phyloP scores from a whole-genome alignment of 345 rosid species.

The Excoecaria agallocha region DNA sequence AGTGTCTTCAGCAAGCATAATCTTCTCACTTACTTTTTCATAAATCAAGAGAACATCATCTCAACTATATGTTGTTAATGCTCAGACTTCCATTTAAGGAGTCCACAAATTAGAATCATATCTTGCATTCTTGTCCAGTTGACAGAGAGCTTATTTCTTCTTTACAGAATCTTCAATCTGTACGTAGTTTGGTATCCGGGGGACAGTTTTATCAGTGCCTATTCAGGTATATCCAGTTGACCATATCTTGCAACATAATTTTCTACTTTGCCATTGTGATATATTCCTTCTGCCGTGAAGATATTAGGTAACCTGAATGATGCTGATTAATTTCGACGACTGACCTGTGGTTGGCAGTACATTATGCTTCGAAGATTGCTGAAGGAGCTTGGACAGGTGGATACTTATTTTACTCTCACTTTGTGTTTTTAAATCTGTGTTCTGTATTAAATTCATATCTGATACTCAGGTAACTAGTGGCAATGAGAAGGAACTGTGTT shows the following conservation, averaged over 20 bases:
- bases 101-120: conserved; percentile 6
- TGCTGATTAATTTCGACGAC: conserved; percentile 14
- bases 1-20: not conserved
- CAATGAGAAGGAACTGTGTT: conserved; percentile 8
- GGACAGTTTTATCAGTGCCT: not conserved
- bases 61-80: not conserved
- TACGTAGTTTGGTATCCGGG: not conserved
- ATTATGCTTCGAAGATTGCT: conserved; percentile 10
- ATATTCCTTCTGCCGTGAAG: not conserved
- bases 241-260: conserved; percentile 4
- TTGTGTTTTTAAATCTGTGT: conserved; percentile 11
- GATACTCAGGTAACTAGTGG: conserved; percentile 14
- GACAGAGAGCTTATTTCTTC: conserved; percentile 15
- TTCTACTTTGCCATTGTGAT: conserved; percentile 1
- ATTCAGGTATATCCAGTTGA: conserved; percentile 14
- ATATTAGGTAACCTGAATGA: not conserved
- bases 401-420: conserved; percentile 9
- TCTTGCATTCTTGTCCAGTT: conserved; percentile 8
- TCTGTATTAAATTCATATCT: conserved; percentile 16
- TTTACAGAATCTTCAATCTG: not conserved
- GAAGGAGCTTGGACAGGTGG: conserved; percentile 10
- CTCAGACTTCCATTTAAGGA: conserved; percentile 5
- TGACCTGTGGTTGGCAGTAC: conserved; percentile 15
- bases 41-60: too few species aligned
- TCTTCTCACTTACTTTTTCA: not conserved